These are phyloP conservation scores for Cicer chorassanicum DNA, from an alignment of 306 rosid genomes.

Conservation along the genomic window DNA sequence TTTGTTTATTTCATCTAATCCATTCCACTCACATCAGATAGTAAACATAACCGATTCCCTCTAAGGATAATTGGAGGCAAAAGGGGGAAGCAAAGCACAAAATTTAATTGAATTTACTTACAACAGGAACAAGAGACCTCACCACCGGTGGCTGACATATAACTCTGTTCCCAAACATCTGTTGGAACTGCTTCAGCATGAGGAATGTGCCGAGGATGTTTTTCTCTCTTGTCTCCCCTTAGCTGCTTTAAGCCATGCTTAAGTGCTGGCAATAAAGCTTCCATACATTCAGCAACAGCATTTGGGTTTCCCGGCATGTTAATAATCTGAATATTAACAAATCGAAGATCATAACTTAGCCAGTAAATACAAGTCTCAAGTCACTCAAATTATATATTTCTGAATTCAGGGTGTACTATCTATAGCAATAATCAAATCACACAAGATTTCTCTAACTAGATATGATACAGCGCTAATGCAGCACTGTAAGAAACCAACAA, in stretches of 20 bases:
- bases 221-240: slow-evolving; percentile 85
- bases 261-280: slow-evolving; percentile 85
- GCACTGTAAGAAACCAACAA: slow-evolving; percentile 13
- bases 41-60: not conserved
- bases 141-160: slow-evolving; percentile 55
- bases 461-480: slow-evolving; percentile 16
- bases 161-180: slow-evolving; percentile 76
- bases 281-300: slow-evolving; percentile 94
- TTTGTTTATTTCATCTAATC: slow-evolving; percentile 11
- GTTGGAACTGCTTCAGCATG: slow-evolving; percentile 63
- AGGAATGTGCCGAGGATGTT: slow-evolving; percentile 85
- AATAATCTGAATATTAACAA: slow-evolving; percentile 63
- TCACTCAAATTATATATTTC: slow-evolving; percentile 7
- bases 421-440: slow-evolving; percentile 26
- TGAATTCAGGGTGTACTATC: slow-evolving; percentile 10
- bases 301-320: slow-evolving; percentile 99
- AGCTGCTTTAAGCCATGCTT: slow-evolving; percentile 90
- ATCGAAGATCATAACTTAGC: slow-evolving; percentile 23
- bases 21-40: slow-evolving; percentile 8
- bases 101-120: slow-evolving; percentile 44
- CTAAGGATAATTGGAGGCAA: slow-evolving; percentile 5
- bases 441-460: slow-evolving; percentile 1
- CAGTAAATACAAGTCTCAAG: slow-evolving; percentile 17
- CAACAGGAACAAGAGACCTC: slow-evolving; percentile 67
- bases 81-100: slow-evolving; percentile 14